Base-by-base conservation (phyloP, 768 basidiomycete species). In the Candolleomyces aberdarensis region DNA sequence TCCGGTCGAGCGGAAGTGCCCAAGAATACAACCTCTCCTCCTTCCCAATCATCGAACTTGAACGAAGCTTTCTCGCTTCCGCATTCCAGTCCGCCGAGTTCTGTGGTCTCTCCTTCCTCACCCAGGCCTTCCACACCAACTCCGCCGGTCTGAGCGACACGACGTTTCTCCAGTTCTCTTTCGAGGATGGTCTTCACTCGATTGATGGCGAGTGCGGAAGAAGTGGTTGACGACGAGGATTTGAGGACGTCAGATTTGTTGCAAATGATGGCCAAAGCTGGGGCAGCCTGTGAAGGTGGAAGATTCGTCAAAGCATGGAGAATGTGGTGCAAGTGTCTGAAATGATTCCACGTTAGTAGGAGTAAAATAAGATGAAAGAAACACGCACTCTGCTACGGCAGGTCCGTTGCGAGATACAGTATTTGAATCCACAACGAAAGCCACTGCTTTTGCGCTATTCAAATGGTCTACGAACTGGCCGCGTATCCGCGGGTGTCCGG, bases 401-500 rank as follows among this genome's bases (percentile, higher is more conserved):
- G 87, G 71, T 0, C 85, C 88, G 70, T 88, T 92, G 55, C 92
- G 80, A 31, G 92, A 91, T 29, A 94, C 75, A 0, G 85, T 89
- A 66, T 84, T 89, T 7, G 88, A 81, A 70, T 94, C 92, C 1
- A 93, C 89, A 1, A 93, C 88, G 67, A 94, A 94, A 5, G 82
- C 85, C 31, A 94, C 71, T 3, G 78, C 85, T 65, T 85, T 87
- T 1, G 90, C 83, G 39, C 84, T 79, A 5, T 75, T 61, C 20
- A 94, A 70, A 65, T 88, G 73, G 46, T 92, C 90, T 52, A 73
- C 75, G 68, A 92, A 90, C 66, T 92, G 89, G 66, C 83, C 83
- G 32, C 91, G 75, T 58, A 94, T 81, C 46, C 92, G 83, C 10
- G 92, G 89, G 70, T 94, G 92, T n/a, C 92, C 92, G 8, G 92